Conservation (phyloP, 805 yeast species). For the Candida koratica region DNA sequence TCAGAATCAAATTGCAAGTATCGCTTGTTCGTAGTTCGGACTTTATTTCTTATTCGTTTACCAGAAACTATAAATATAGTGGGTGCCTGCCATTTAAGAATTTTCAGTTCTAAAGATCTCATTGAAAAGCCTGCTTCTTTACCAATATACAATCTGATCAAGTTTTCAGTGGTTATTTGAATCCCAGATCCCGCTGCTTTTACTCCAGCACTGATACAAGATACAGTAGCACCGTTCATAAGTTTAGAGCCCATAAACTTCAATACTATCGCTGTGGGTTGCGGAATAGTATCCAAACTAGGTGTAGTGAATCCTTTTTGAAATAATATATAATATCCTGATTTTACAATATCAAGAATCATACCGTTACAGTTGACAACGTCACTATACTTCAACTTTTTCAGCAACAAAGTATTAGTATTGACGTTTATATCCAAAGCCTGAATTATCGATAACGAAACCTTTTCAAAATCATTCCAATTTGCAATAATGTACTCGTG, state of each 20-base stretch:
- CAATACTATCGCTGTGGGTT: not conserved
- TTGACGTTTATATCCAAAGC: slow-evolving; percentile 43
- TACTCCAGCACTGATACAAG: slow-evolving; percentile 37
- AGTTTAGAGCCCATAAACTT: slow-evolving; percentile 27
- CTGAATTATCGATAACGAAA: slow-evolving; percentile 45
- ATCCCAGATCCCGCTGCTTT: slow-evolving; percentile 21
- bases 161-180: slow-evolving; percentile 41
- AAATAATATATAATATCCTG: slow-evolving; percentile 20
- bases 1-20: slow-evolving; percentile 49
- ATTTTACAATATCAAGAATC: slow-evolving; percentile 12
- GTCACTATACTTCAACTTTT: slow-evolving; percentile 16
- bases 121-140: slow-evolving; percentile 81
- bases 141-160: slow-evolving; percentile 66
- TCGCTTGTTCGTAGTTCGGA: slow-evolving; percentile 38
- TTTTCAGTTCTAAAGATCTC: slow-evolving; percentile 77
- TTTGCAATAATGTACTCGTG: slow-evolving; percentile 19
- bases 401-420: slow-evolving; percentile 10
- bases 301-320: slow-evolving; percentile 30
- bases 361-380: slow-evolving; percentile 13
- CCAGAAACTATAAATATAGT: slow-evolving; percentile 71
- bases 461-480: slow-evolving; percentile 42
- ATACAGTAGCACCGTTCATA: slow-evolving; percentile 36
- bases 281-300: slow-evolving; percentile 6
- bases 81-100: slow-evolving; percentile 89
- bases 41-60: slow-evolving; percentile 38